Conservation (phyloP, 2,329 filamentous ascomycete genomes). For the Botryosphaeria dothidea region DNA sequence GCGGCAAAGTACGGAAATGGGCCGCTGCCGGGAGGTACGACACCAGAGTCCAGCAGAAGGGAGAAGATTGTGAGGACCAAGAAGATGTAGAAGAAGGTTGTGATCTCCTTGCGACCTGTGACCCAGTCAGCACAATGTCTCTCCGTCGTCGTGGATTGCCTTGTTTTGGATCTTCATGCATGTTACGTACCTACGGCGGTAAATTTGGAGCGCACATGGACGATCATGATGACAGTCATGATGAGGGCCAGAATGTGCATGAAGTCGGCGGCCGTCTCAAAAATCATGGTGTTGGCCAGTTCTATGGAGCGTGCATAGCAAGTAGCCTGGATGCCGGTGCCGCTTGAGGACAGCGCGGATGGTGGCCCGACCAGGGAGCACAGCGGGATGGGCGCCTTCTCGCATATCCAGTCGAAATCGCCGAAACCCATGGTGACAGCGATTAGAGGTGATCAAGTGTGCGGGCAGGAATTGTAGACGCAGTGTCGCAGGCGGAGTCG, state of each 20-base stretch:
- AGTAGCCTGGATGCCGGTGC: slow-evolving; percentile 78
- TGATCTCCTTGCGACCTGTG: slow-evolving; percentile 67
- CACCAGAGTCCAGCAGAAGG: slow-evolving; percentile 87
- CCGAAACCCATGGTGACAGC: slow-evolving; percentile 76
- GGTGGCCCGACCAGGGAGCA: slow-evolving; percentile 82
- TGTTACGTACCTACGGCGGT: slow-evolving; percentile 81
- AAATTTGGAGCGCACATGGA: slow-evolving; percentile 96
- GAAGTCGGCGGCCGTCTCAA: slow-evolving; percentile 86
- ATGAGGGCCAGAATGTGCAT: slow-evolving; percentile 87
- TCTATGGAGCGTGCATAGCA: slow-evolving; percentile 97
- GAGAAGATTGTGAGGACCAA: slow-evolving; percentile 87
- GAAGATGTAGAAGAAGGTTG: slow-evolving; percentile 96
- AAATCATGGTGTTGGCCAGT: slow-evolving; percentile 97
- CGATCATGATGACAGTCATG: slow-evolving; percentile 97
- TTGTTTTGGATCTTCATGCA: background rate
- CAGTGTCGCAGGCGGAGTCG: background rate
- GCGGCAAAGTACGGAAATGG: slow-evolving; percentile 91
- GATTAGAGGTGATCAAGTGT: background rate
- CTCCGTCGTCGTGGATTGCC: background rate
- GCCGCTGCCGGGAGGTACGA: slow-evolving; percentile 77
- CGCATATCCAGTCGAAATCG: slow-evolving; percentile 85
- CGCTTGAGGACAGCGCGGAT: slow-evolving; percentile 64
- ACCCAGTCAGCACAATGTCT: slow-evolving; percentile 28
- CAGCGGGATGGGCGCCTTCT: slow-evolving; percentile 79
- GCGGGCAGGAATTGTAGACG: background rate